phyloP scores from a whole-genome alignment of 2,329 filamentous ascomycete genomes.

The Pyricularia grisea region DNA sequence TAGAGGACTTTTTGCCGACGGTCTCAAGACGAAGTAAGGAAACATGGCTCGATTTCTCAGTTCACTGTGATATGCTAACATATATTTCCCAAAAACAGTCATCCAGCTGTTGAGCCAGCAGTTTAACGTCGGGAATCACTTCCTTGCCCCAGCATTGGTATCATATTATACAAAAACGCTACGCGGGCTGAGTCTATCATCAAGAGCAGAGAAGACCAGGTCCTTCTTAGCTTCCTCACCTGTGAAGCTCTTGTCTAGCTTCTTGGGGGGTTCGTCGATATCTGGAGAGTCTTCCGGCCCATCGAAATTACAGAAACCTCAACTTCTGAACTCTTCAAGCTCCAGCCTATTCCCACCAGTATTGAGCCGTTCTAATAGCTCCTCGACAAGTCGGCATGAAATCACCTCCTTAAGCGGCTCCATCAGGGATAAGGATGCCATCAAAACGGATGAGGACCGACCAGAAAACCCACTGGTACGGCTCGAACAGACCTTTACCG shows the following conservation, averaged over 20 bases:
- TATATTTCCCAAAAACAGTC: slow-evolving; percentile 33
- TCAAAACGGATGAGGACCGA: slow-evolving; percentile 37
- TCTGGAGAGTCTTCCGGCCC: slow-evolving; percentile 2
- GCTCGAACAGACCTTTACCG: slow-evolving; percentile 76
- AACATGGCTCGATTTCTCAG: neutral
- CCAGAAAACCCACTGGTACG: slow-evolving; percentile 59
- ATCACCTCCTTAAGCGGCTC: slow-evolving; percentile 43
- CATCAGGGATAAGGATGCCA: slow-evolving; percentile 35
- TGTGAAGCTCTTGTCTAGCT: slow-evolving; percentile 79
- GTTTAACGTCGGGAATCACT: slow-evolving; percentile 56
- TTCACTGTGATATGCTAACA: slow-evolving; percentile 14
- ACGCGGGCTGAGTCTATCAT: slow-evolving; percentile 55
- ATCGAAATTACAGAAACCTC: slow-evolving; percentile 27
- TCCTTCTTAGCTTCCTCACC: slow-evolving; percentile 75
- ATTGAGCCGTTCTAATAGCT: slow-evolving; percentile 32
- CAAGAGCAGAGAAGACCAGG: slow-evolving; percentile 54
- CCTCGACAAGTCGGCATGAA: slow-evolving; percentile 38
- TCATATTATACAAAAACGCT: slow-evolving; percentile 72
- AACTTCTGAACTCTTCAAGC: slow-evolving; percentile 20
- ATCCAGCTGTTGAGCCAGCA: slow-evolving; percentile 63
- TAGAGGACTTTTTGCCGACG: slow-evolving; percentile 65
- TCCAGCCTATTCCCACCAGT: slow-evolving; percentile 29
- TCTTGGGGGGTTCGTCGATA: slow-evolving; percentile 54
- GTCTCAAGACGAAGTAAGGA: slow-evolving; percentile 62
- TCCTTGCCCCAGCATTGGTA: slow-evolving; percentile 58